These are phyloP conservation scores for Neopestalotiopsis sp. DNA, from an alignment of 2,329 filamentous ascomycete genomes.

Conservation along the genomic window DNA sequence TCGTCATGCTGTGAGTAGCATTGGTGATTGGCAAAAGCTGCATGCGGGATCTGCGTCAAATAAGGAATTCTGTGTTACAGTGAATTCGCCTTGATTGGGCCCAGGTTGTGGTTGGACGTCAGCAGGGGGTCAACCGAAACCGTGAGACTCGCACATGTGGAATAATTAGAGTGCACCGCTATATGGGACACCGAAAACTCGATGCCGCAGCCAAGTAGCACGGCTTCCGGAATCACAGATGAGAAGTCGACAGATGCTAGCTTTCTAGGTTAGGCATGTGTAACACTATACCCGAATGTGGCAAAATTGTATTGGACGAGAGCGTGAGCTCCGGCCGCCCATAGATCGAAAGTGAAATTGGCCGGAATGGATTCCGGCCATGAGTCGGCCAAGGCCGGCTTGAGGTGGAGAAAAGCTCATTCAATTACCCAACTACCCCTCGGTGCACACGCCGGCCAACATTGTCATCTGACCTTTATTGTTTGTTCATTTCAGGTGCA, in stretches of 20 bases:
- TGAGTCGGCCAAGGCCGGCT: conserved; percentile 11
- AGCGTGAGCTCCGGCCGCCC: background rate
- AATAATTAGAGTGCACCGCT: background rate
- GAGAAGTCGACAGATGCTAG: background rate
- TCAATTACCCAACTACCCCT: conserved; percentile 15
- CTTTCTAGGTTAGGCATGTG: background rate
- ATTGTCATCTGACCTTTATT: conserved; percentile 11
- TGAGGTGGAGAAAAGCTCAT: conserved; percentile 2
- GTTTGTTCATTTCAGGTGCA: background rate
- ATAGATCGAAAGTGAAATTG: conserved; percentile 1
- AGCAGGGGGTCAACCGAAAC: too few species aligned
- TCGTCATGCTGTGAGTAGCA: background rate
- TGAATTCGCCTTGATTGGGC: background rate
- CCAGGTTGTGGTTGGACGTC: too few species aligned
- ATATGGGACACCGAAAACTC: background rate
- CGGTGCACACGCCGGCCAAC: conserved; percentile 9
- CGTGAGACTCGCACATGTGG: background rate
- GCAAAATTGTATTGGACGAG: conserved; percentile 4
- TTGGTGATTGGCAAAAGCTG: background rate
- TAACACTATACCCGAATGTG: conserved; percentile 5
- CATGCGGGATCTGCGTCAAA: background rate
- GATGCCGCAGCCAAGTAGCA: background rate
- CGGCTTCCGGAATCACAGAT: background rate
- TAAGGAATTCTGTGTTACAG: background rate
- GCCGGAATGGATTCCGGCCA: conserved; percentile 17